Base-by-base conservation (phyloP, 768 basidiomycete genomes). In the Trametopsis cervina region DNA sequence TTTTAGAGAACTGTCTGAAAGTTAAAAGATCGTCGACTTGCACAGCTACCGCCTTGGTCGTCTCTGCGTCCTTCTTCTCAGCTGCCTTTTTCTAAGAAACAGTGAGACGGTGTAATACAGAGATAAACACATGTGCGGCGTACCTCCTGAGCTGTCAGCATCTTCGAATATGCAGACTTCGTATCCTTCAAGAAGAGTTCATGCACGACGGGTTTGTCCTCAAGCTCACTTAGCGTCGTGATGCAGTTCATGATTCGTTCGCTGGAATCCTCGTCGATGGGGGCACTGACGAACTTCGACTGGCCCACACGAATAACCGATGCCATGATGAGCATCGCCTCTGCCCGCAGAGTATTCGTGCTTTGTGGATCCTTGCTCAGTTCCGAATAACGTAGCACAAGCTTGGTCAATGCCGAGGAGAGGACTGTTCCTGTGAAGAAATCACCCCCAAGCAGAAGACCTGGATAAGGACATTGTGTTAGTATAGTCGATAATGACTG, bases 311-410 rank as follows among this genome's bases (percentile, higher is more conserved):
- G 91, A 61, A 98, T 89, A 62, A 93, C 75, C 7, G 93, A 96
- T 1, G 93, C 85, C 96, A 99, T 97, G 63, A 98, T 91, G 46
- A 99, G 76, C 89, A 99, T 97, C 4, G 89, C 83, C 75, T 99
- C 94, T 11, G 96, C 96, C 23, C 87, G 78, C 4, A 97, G 68
- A 4, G 78, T 68, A 58, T 99, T 95, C 37, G 73, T 68, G 29
- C 71, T 60, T 23, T 74, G 69, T 39, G 69, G 63, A 53, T 85
- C 80, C n/a, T 63, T 63, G 11, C 62, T 60, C 44, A 82, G 56
- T 46, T 78, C 73, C 5, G 72, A 64, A 54, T 71, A 89, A 15
- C 95, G 77, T 33, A 99, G 74, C 9, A 95, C 83, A 23, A 98
- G 76, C 66, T 99, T 99, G 44, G 92, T 89, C 51, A 99, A 68